Evolutionary conservation across 768 basidiomycete species (phyloP), one percentile per base, ranked within the genome.

Genomic region (Hebeloma cylindrosporum): DNA sequence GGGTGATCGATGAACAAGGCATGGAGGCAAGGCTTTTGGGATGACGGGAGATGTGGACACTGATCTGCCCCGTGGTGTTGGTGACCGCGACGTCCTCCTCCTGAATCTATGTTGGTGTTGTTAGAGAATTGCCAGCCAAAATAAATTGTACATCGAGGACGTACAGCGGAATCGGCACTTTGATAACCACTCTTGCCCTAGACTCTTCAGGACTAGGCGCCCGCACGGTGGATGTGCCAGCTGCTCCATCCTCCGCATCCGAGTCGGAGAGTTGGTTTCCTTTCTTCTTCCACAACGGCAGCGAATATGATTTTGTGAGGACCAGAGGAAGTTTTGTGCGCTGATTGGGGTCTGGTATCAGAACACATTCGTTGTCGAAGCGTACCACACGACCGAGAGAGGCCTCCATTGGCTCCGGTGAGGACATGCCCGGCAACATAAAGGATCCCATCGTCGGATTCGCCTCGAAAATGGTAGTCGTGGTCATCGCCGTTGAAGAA

Each of bases 321-420:
- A 85, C 65, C 32, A 73, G 68, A 18, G 80, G 72, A 20, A 73
- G 64, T 41, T 71, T 77, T 3, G 69, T 65, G 38, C 66, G 64
- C 11, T 61, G 59, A 1, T 57, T 54, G 11, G 56, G 60, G 40
- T 84, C 78, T n/a, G 87, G 87, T 44, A 90, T 89, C 55, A 90
- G 74, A 3, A 86, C 69, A 47, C 88, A 89, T 56, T 83, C 75
- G 41, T 71, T 69, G 68, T 89, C 79, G 64, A 90, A 90, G 44
- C 87, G 76, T 3, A 89, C 88, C 17, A 70, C 52, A 39, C 69
- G 66, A 43, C 38, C 28, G 34, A n/a, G n/a, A n/a, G 32, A 26
- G 20, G 17, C 26, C 17, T 48, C 47, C 17, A 16, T 18, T 20
- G 34, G 40, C 28, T 57, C 56, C 29, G 52, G 50, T 11, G 47